Conservation (phyloP, 2,329 filamentous ascomycete genomes). For the Cladosporium oxysporum region DNA sequence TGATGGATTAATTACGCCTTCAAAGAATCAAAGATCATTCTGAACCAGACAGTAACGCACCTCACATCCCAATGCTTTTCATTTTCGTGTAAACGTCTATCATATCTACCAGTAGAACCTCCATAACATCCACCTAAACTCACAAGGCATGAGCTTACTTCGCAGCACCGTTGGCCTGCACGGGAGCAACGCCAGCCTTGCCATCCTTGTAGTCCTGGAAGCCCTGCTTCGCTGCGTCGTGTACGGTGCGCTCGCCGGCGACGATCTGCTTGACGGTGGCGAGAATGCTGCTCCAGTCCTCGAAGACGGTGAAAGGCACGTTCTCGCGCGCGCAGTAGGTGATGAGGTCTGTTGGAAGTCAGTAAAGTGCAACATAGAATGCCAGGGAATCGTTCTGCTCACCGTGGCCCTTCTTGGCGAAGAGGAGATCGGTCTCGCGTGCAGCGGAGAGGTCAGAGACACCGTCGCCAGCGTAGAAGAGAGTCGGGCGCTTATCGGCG, state of each 20-base stretch:
- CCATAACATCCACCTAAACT: not conserved
- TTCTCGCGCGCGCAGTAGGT: conserved; percentile 81
- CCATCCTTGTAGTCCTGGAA: conserved; percentile 50
- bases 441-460: conserved; percentile 91
- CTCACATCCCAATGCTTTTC: conserved; percentile 1
- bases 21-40: not conserved
- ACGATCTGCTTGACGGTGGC: conserved; percentile 74
- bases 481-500: conserved; percentile 66
- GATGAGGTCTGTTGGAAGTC: conserved; percentile 67
- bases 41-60: not conserved
- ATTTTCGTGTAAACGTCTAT: not conserved
- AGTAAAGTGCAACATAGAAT: not conserved
- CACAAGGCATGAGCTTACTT: not conserved
- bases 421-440: conserved; percentile 87
- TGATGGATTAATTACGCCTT: not conserved
- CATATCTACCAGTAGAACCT: not conserved
- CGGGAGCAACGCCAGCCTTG: conserved; percentile 38
- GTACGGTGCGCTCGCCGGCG: conserved; percentile 69
- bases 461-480: conserved; percentile 95
- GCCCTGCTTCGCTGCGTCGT: conserved; percentile 65
- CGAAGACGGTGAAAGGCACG: conserved; percentile 84
- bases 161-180: conserved; percentile 9
- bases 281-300: conserved; percentile 79
- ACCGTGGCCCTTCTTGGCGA: conserved; percentile 90
- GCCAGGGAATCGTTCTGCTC: conserved; percentile 23